Evolutionary conservation across 2,329 filamentous ascomycete genomes (phyloP), one percentile per base, ranked within the genome.

Genomic region (Venturia carpophila): DNA sequence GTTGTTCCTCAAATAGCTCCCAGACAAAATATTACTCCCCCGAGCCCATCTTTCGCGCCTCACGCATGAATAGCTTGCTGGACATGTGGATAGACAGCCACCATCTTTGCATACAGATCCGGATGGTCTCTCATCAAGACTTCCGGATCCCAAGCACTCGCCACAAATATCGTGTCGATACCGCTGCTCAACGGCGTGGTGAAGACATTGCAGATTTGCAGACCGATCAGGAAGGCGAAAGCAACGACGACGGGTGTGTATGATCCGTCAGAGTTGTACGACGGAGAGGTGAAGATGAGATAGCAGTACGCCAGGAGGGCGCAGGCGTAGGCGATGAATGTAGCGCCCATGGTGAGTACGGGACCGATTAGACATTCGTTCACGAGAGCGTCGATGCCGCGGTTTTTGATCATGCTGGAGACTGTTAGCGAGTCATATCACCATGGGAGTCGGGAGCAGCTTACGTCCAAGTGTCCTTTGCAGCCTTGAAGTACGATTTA

Each of bases 151-250:
- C 84, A 87, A 1, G 83, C 84, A 75, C 82, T 82, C 2, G 91
- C 92, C 0, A 96, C 91, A 70, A 97, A 97, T 67, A 96, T 90
- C 0, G 92, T 95, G 69, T 96, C 90, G 68, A 96, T 85, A n/a
- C 93, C 93, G 71, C 88, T 92, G 68, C 87, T 87, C 65, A 97
- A 80, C 0, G 93, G 93, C 0, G 90, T 93, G 42, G 93, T 90
- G 77, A 97, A 95, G 68, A 96, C 85, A 75, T 95, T 89, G 74
- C 88, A 89, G 67, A 97, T 89, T 75, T 97, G 93, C 69, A 96
- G 78, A 7, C 93, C 93, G 68, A 97, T 92, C 63, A 97, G 78
- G 78, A 97, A 96, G 0, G 91, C 80, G 74, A 93, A 95, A 0
- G 90, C 90, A 73, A 96, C 84, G 21, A 96, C 83, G 10, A 95